These are phyloP conservation scores for Alternaria longipes DNA, from an alignment of 2,329 filamentous ascomycete species.

Conservation along the genomic window DNA sequence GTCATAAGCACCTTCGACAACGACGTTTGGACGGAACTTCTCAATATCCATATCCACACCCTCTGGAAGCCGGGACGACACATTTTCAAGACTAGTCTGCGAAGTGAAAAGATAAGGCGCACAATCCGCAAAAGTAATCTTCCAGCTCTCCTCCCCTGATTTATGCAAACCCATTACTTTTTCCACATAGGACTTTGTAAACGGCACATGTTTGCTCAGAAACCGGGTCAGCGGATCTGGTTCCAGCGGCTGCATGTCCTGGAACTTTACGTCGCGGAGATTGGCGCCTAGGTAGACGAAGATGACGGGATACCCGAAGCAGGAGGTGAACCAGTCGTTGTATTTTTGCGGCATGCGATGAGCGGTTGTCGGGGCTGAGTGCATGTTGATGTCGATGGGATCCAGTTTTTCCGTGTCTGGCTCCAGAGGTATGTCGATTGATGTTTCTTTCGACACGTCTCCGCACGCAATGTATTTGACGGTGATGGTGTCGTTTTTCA, in stretches of 20 bases:
- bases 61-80: conserved; percentile 59
- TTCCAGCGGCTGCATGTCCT: conserved; percentile 35
- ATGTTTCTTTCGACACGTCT: conserved; percentile 34
- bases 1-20: conserved; percentile 52
- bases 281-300: conserved; percentile 57
- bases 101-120: conserved; percentile 79
- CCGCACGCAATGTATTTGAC: conserved; percentile 53
- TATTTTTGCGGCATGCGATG: conserved; percentile 55
- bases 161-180: conserved; percentile 45
- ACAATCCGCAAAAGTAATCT: conserved; percentile 75
- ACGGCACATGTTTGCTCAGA: conserved; percentile 24
- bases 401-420: conserved; percentile 51
- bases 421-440: conserved; percentile 52
- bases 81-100: conserved; percentile 72
- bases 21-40: conserved; percentile 59
- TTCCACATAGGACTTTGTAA: conserved; percentile 18
- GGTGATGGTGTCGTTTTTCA: conserved; percentile 47
- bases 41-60: conserved; percentile 55
- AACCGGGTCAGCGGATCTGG: conserved; percentile 28
- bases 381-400: conserved; percentile 54
- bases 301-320: conserved; percentile 56
- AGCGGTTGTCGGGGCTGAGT: conserved; percentile 53
- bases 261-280: conserved; percentile 53
- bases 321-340: conserved; percentile 55
- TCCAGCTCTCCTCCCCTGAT: conserved; percentile 23